Base-by-base conservation (phyloP, 2,329 filamentous ascomycete species). In the Colletotrichum navitas region DNA sequence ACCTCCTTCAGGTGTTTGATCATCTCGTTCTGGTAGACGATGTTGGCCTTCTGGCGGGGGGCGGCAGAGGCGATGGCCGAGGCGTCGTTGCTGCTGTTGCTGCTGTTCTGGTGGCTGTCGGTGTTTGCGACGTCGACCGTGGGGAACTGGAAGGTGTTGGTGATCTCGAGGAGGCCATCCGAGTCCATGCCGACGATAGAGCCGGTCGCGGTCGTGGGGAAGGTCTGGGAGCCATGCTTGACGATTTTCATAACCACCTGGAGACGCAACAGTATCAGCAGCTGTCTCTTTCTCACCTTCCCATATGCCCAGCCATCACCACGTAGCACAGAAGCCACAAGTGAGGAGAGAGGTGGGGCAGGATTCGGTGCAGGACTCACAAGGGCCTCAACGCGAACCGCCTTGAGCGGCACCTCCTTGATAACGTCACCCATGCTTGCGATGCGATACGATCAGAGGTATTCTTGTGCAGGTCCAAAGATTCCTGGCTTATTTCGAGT, bases 171-270 rank as follows among this genome's bases (percentile, higher is more conserved):
- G 72, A 91, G 87, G 75, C 90, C 90, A 75, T 92, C 90, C 78
- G 90, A 89, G 83, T 98, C 95, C 93, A 98, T 95, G 77, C 96
- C 96, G 72, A 98, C 94, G 73, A 98, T 89, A 74, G 93, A 94
- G 74, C 95, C 95, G 67, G 95, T 98, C 68, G 94, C 94, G 68
- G 91, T 91, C 63, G 94, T 95, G 60, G 95, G 95, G 85, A 97
- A 98, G 66, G 89, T 89, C 78, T 93, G 90, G 69, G 94, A 92
- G 85, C 93, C 94, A 87, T 98, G 95, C 85, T 97, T 98, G 84
- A 97, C 95, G 82, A 98, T 95, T 88, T 98, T 97, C 93, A 98
- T 95, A 77, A 97, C 93, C 79, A 97, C 93, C 93, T 96, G 77
- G 45, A 60, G 73, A 66, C 68, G 69, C 75, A 72, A 76, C 71